Evolutionary conservation across 2,329 filamentous ascomycete genomes (phyloP).

Genomic region (Periconia digitata): DNA sequence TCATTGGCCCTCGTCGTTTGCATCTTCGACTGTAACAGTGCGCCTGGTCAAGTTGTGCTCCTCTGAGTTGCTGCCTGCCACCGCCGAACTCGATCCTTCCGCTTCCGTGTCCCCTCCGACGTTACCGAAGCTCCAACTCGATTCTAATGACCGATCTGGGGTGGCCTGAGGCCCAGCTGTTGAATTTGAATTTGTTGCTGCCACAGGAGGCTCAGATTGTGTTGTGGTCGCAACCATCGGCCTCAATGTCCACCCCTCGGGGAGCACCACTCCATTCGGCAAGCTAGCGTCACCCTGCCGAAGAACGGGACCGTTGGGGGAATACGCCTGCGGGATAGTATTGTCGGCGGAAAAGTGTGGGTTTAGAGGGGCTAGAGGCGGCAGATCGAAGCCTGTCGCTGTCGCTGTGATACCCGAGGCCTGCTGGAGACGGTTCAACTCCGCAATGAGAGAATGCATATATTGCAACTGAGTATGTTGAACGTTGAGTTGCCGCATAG

Average conservation of each 20-base stretch:
- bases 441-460: conserved; percentile 32
- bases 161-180: not conserved
- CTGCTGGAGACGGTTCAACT: conserved; percentile 36
- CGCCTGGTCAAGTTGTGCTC: conserved; percentile 21
- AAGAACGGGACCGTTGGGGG: conserved; percentile 32
- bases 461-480: conserved; percentile 40
- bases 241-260: conserved; percentile 41
- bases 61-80: conserved; percentile 24
- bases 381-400: conserved; percentile 25
- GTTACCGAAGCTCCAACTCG: conserved; percentile 42
- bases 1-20: conserved; percentile 26
- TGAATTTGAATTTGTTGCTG: not conserved
- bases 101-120: conserved; percentile 25
- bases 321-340: conserved; percentile 34
- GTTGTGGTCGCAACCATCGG: conserved; percentile 33
- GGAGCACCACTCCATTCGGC: conserved; percentile 38
- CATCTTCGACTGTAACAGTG: conserved; percentile 36
- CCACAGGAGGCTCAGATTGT: conserved; percentile 10
- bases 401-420: conserved; percentile 27
- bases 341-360: conserved; percentile 15
- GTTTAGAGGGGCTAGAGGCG: conserved; percentile 27
- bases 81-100: conserved; percentile 32
- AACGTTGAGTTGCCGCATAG: conserved; percentile 35
- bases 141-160: conserved; percentile 25
- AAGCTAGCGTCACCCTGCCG: conserved; percentile 38